Evolutionary conservation across 2,329 filamentous ascomycete genomes (phyloP).

Genomic region (Calonectria multiphialidica): DNA sequence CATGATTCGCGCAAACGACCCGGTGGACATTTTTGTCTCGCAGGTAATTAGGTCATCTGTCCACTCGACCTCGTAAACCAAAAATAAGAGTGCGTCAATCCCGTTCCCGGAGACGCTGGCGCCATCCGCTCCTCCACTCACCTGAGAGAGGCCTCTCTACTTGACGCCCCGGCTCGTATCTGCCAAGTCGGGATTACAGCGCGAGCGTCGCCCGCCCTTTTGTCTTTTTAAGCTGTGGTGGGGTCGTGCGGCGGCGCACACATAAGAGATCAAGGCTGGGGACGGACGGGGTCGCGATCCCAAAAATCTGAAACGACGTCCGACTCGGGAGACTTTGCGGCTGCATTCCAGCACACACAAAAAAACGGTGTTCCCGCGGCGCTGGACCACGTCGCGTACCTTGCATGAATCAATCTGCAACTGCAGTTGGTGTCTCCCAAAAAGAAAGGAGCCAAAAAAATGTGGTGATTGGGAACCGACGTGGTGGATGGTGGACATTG

Average conservation of each 20-base stretch:
- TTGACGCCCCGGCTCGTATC: background rate
- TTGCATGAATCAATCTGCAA: conserved; percentile 7
- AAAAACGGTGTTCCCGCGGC: background rate
- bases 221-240: background rate
- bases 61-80: background rate
- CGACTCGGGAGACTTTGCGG: background rate
- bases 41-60: background rate
- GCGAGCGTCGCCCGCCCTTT: background rate
- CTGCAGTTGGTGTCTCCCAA: background rate
- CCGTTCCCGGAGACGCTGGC: background rate
- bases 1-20: background rate
- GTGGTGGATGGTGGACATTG: background rate
- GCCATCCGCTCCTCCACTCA: background rate
- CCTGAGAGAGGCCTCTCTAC: background rate
- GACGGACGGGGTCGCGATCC: background rate
- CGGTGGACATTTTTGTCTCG: background rate
- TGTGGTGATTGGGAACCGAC: background rate
- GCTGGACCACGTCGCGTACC: background rate
- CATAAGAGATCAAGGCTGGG: background rate
- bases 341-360: background rate
- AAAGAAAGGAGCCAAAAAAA: background rate
- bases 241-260: background rate
- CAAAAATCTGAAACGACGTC: conserved; percentile 1
- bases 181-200: background rate
- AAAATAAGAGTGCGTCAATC: too few relatives aligned